Evolutionary conservation across 208 protist species (phyloP).

Genomic region (Trypanosomatidae sp.): DNA sequence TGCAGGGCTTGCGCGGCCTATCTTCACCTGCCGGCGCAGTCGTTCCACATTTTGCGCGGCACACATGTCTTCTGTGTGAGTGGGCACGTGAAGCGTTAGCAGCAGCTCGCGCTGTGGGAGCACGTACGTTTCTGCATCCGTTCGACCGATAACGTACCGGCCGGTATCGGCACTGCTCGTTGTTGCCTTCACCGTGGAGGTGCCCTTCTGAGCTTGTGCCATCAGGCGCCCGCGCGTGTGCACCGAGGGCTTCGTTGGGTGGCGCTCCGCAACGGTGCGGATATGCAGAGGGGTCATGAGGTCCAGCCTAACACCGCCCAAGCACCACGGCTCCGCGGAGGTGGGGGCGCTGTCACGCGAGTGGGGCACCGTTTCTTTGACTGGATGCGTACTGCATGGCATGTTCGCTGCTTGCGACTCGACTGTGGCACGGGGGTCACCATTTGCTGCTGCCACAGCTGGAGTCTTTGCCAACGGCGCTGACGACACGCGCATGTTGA

Average conservation of each 20-base stretch:
- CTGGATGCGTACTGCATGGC: not conserved
- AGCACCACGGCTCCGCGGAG: conserved; percentile 52
- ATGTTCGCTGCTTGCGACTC: not conserved
- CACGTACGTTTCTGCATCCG: conserved; percentile 73
- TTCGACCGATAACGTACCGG: conserved; percentile 36
- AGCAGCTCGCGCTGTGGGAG: conserved; percentile 80
- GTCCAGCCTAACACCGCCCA: conserved; percentile 61
- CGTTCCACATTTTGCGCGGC: conserved; percentile 56
- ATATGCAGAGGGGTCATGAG: conserved; percentile 38
- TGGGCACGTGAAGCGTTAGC: conserved; percentile 55
- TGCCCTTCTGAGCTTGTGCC: not conserved
- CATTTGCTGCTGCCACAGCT: not conserved
- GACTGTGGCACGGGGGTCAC: not conserved
- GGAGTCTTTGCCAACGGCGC: not conserved
- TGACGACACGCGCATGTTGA: conserved; percentile 10
- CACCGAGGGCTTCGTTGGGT: conserved; percentile 2
- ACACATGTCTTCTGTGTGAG: conserved; percentile 42
- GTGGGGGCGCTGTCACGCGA: not conserved
- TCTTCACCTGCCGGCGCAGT: conserved; percentile 34
- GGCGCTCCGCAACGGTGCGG: conserved; percentile 51
- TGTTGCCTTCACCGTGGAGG: not conserved
- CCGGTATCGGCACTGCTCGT: not conserved
- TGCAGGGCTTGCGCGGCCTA: conserved; percentile 33
- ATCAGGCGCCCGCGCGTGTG: not conserved
- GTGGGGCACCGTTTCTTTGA: not conserved